These are phyloP conservation scores for Vitis hybrid DNA, from an alignment of 177 flowering plant genomes.

Conservation along the genomic window DNA sequence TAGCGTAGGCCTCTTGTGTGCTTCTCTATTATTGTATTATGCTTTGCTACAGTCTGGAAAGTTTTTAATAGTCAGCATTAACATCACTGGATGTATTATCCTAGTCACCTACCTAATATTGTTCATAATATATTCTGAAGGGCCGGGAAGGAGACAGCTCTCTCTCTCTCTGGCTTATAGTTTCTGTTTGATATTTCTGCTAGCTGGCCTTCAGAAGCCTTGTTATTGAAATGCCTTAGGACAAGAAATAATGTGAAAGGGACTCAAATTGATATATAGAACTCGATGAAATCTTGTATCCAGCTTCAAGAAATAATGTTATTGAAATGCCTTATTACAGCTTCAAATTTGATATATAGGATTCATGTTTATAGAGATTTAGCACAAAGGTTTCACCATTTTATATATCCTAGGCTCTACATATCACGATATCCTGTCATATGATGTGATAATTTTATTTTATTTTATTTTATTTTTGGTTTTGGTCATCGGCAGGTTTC, in stretches of 20 bases:
- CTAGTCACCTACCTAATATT: slow-evolving; percentile 26
- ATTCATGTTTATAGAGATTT: no score
- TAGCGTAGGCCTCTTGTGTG: slow-evolving; percentile 28
- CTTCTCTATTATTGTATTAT: slow-evolving; percentile 39
- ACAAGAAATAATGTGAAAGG: no score
- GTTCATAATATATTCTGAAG: slow-evolving; percentile 32
- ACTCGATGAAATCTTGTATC: no score
- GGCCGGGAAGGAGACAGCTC: slow-evolving; percentile 23
- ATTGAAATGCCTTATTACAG: no score
- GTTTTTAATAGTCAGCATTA: slow-evolving; percentile 34
- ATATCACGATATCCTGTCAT: not conserved
- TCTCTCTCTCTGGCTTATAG: not conserved
- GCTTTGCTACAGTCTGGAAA: slow-evolving; percentile 32
- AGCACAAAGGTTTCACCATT: no score
- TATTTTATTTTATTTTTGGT: not conserved
- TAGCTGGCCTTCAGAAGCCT: no score
- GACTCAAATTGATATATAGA: no score
- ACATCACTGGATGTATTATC: slow-evolving; percentile 31
- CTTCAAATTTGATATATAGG: no score
- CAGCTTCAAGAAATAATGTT: no score
- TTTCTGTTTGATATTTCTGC: no score
- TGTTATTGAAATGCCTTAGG: no score
- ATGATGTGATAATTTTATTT: not conserved
- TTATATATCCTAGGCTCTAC: not conserved
- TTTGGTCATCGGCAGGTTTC: slow-evolving; percentile 16